phyloP scores from a whole-genome alignment of 2,329 filamentous ascomycete genomes.

The Diaporthe nobilis region DNA sequence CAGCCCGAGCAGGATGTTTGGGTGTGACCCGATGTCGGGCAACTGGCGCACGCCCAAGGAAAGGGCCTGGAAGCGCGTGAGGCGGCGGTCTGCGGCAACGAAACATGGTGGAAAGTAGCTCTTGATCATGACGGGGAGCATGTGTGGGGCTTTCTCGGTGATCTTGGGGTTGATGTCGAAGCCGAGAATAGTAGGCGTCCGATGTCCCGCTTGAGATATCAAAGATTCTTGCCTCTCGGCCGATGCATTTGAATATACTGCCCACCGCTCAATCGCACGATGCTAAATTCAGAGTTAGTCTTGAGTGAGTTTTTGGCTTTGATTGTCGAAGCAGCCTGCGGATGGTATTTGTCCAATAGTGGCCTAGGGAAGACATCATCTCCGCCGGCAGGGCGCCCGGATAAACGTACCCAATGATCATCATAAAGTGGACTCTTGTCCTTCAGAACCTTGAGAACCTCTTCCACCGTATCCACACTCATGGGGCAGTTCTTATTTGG shows the following conservation, averaged over 20 bases:
- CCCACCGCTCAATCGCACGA: constrained; percentile 20
- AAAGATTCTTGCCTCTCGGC: constrained; percentile 9
- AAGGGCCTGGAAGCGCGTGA: constrained; percentile 29
- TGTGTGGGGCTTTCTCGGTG: constrained; percentile 7
- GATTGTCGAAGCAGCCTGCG: not conserved
- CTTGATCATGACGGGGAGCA: constrained; percentile 32
- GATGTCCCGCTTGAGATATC: not conserved
- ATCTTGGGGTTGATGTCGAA: constrained; percentile 33
- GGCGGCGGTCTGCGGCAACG: constrained; percentile 9
- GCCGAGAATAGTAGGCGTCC: constrained; percentile 12
- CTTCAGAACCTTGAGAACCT: constrained; percentile 12
- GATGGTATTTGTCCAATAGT: not conserved
- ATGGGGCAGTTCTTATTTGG: constrained; percentile 19
- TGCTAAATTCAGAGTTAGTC: constrained; percentile 14
- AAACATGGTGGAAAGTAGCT: constrained; percentile 31
- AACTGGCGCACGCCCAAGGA: constrained; percentile 22
- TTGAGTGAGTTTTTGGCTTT: not conserved
- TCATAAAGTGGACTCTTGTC: constrained; percentile 27
- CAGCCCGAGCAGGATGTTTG: constrained; percentile 29
- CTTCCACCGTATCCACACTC: constrained; percentile 21
- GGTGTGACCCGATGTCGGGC: constrained; percentile 25
- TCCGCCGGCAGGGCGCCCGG: not conserved
- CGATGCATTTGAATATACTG: constrained; percentile 13
- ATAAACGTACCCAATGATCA: constrained; percentile 21
- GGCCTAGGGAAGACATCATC: not conserved